phyloP scores from a whole-genome alignment of 1,139 yeast species.

The Yamadazyma mexicana region DNA sequence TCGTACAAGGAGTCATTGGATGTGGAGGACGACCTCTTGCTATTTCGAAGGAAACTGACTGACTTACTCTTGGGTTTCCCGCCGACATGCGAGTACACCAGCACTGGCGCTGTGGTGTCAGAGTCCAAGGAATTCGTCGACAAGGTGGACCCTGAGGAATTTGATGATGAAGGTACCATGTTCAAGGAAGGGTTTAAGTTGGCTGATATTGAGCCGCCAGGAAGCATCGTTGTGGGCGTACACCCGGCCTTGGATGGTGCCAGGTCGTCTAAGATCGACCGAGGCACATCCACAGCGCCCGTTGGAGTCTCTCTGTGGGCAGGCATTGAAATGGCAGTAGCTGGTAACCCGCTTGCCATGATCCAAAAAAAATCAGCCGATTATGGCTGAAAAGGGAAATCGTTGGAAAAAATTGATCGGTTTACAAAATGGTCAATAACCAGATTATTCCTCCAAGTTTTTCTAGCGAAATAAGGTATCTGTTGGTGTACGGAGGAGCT shows the following conservation, averaged over 20 bases:
- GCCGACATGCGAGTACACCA: not conserved
- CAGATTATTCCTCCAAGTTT: not conserved
- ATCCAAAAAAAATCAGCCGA: not conserved
- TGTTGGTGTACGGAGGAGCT: not conserved
- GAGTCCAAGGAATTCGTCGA: not conserved
- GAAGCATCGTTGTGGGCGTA: not conserved
- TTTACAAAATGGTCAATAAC: not conserved
- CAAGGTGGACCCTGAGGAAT: not conserved
- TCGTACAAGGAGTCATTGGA: conserved; percentile 45
- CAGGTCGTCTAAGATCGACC: not conserved
- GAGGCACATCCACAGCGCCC: not conserved
- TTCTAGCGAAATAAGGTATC: no score
- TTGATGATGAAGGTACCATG: not conserved
- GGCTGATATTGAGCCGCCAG: not conserved
- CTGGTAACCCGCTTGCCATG: conserved; percentile 6
- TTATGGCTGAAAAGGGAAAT: not conserved
- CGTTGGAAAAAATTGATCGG: not conserved
- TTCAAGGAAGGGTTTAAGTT: not conserved
- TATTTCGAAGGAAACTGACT: conserved; percentile 3
- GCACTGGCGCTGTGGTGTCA: not conserved
- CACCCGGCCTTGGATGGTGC: not conserved
- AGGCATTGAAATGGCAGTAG: conserved; percentile 4
- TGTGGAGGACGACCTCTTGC: conserved; percentile 41
- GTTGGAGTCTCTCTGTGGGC: not conserved
- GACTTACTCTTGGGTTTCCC: conserved; percentile 3